Evolutionary conservation across 1,284 basidiomycete genomes (phyloP).

Genomic region (Hemileia vastatrix): DNA sequence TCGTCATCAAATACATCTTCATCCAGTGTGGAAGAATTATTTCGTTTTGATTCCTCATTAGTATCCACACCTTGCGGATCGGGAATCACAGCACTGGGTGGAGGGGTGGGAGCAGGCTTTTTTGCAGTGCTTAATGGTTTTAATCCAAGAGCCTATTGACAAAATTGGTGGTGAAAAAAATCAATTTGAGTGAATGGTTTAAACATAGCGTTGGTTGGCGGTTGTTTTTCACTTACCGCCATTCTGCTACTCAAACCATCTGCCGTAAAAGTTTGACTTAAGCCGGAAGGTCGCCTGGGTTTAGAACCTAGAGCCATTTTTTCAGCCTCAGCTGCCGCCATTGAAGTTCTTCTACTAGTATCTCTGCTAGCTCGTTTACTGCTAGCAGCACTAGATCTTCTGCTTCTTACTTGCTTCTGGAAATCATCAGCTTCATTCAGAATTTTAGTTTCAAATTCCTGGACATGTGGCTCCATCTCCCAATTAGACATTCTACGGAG

Average conservation of each 20-base stretch:
- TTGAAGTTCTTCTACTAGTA: constrained; percentile 24
- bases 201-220: constrained; percentile 15
- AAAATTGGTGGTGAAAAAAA: constrained; percentile 46
- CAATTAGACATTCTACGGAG: constrained; percentile 49
- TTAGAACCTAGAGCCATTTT: constrained; percentile 8
- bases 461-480: constrained; percentile 60
- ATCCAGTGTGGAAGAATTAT: constrained; percentile 46
- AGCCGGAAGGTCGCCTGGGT: constrained; percentile 27
- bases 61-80: constrained; percentile 32
- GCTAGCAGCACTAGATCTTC: constrained; percentile 25
- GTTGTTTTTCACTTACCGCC: neutral
- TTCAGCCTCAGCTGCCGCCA: constrained; percentile 5
- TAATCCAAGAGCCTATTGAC: constrained; percentile 36
- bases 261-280: constrained; percentile 25
- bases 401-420: constrained; percentile 32
- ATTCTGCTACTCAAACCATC: constrained; percentile 28
- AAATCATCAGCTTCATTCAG: constrained; percentile 64
- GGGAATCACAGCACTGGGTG: constrained; percentile 27
- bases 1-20: constrained; percentile 50
- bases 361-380: constrained; percentile 16
- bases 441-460: constrained; percentile 59
- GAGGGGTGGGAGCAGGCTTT: constrained; percentile 38
- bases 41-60: constrained; percentile 46
- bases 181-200: constrained; percentile 10
- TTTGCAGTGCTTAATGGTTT: constrained; percentile 22